Evolutionary conservation across 495 filamentous ascomycete genomes (phyloP).

Genomic region (Podospora fimiseda): DNA sequence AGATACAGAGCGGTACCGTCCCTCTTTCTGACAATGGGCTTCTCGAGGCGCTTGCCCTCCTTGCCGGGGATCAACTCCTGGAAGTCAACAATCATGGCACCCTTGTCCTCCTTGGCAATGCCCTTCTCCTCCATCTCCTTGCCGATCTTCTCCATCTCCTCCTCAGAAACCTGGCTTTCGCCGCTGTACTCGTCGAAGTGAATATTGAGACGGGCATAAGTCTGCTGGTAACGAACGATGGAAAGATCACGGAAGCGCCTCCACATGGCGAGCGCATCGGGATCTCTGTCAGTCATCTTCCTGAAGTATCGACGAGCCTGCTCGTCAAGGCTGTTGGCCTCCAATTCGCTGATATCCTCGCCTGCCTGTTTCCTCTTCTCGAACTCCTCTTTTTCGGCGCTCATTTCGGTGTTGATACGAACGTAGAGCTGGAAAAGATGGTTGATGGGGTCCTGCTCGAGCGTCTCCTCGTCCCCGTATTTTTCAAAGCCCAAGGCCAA

Average conservation of each 20-base stretch:
- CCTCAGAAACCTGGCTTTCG: constrained; percentile 82
- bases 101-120: constrained; percentile 75
- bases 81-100: constrained; percentile 85
- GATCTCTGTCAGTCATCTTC: constrained; percentile 78
- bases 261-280: constrained; percentile 74
- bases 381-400: constrained; percentile 49
- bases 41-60: constrained; percentile 50
- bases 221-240: constrained; percentile 71
- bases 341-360: constrained; percentile 43
- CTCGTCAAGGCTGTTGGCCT: constrained; percentile 52
- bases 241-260: constrained; percentile 81
- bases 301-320: constrained; percentile 77
- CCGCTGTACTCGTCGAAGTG: constrained; percentile 90
- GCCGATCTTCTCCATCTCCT: constrained; percentile 68
- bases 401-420: constrained; percentile 52
- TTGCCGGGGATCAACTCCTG: constrained; percentile 61
- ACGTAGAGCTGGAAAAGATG: constrained; percentile 62
- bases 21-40: constrained; percentile 51
- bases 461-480: constrained; percentile 53
- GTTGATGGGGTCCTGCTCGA: constrained; percentile 53
- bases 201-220: constrained; percentile 58
- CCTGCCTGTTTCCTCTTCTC: constrained; percentile 41
- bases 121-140: constrained; percentile 61
- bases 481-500: constrained; percentile 53
- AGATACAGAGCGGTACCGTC: constrained; percentile 60